Conservation (phyloP, 257 asterid genomes). For the Jacaranda mimosifolia region DNA sequence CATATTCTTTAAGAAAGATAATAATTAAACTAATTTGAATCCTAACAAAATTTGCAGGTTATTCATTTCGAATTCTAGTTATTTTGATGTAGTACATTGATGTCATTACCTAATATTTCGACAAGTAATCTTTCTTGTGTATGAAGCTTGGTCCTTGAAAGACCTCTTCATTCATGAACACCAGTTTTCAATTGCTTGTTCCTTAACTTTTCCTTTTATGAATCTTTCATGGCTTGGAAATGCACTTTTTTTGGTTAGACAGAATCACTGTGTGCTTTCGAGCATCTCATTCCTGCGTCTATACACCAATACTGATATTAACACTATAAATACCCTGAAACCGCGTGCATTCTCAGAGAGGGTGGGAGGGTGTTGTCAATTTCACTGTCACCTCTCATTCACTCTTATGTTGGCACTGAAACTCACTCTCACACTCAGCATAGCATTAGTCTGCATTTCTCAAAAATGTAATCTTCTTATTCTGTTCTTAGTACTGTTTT, state of each 20-base stretch:
- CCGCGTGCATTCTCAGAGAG: neutral
- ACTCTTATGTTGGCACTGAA: slow-evolving; percentile 1
- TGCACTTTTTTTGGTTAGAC: slow-evolving; percentile 13
- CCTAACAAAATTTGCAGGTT: neutral
- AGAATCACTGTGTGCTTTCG: slow-evolving; percentile 8
- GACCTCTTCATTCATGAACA: neutral
- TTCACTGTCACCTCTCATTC: slow-evolving; percentile 5
- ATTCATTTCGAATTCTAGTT: neutral
- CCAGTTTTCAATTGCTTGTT: neutral
- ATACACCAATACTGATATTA: neutral
- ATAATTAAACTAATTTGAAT: slow-evolving; percentile 9
- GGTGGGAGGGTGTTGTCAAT: neutral
- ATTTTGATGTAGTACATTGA: slow-evolving; percentile 10
- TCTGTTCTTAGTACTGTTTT: slow-evolving; percentile 4
- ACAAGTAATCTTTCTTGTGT: slow-evolving; percentile 9
- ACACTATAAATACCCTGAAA: neutral
- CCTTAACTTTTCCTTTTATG: neutral
- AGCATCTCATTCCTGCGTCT: slow-evolving; percentile 5
- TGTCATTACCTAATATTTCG: neutral
- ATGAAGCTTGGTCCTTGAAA: slow-evolving; percentile 28
- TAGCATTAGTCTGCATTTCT: neutral
- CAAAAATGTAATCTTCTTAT: neutral
- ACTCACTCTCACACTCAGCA: slow-evolving; percentile 15
- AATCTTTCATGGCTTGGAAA: slow-evolving; percentile 20
- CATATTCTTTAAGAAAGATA: slow-evolving; percentile 21